Conservation (phyloP, 2,329 filamentous ascomycete genomes). For the Botrytis tulipae region DNA sequence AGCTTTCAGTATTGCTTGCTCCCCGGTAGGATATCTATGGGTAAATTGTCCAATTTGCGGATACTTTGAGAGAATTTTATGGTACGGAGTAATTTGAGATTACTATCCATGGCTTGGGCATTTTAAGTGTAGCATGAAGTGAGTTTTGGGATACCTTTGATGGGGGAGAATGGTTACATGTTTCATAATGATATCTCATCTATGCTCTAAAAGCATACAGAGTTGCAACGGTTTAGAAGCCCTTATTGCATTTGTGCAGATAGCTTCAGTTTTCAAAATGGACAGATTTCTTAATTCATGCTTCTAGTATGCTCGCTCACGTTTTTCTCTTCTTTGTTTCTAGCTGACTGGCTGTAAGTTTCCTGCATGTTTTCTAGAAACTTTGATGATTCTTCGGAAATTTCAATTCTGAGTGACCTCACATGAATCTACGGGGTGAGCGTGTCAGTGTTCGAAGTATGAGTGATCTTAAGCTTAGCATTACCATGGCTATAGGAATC, state of each 20-base stretch:
- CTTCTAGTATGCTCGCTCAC: rapidly evolving
- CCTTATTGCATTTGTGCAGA: not conserved
- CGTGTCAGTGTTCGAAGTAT: too few species aligned
- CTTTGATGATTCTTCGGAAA: too few species aligned
- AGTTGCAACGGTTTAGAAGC: too few species aligned
- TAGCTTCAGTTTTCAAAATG: not conserved
- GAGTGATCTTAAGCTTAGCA: too few species aligned
- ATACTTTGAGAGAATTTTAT: not conserved
- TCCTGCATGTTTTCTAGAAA: too few species aligned
- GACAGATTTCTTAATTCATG: not conserved
- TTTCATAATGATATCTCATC: too few species aligned
- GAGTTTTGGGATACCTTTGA: not conserved
- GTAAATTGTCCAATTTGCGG: rapidly evolving
- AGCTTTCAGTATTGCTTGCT: rapidly evolving
- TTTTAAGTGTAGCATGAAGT: not conserved
- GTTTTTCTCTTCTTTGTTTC: too few species aligned
- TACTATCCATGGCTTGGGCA: rapidly evolving
- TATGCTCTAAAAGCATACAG: too few species aligned
- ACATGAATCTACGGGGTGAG: too few species aligned
- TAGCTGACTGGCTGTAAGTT: too few species aligned
- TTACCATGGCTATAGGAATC: rapidly evolving
- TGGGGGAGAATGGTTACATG: not conserved
- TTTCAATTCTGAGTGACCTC: too few species aligned
- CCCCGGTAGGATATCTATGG: not conserved
- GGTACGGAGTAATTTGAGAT: not conserved